A percentile compares a stretch with the other conserved stretches of the same genome.
Evolutionary conservation across 768 basidiomycete species (phyloP).

Genomic region (Russula abietina): DNA sequence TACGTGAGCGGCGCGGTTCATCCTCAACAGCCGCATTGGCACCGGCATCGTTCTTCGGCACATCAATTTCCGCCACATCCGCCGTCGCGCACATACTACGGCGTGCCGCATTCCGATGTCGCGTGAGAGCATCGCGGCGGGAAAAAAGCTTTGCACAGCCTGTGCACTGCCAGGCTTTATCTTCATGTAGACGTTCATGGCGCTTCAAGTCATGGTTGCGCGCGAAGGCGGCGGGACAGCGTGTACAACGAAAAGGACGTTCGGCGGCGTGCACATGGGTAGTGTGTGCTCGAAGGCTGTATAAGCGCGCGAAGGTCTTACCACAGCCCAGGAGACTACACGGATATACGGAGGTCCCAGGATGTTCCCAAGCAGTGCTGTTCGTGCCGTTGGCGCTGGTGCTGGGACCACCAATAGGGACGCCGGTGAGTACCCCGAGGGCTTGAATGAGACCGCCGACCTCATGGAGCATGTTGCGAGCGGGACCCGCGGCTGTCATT

Average conservation of each 20-base stretch:
- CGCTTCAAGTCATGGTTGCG: conserved; percentile 77
- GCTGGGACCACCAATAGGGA: conserved; percentile 48
- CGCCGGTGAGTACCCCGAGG: conserved; percentile 71
- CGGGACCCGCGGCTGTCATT: conserved; percentile 51
- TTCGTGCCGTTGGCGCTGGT: not conserved
- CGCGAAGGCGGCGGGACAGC: conserved; percentile 70
- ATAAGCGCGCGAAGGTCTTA: conserved; percentile 65
- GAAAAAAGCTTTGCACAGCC: conserved; percentile 74
- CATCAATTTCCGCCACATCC: conserved; percentile 50
- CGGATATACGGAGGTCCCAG: conserved; percentile 71
- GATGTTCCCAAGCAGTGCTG: conserved; percentile 30
- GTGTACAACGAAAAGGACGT: conserved; percentile 57
- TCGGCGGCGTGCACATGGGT: conserved; percentile 56
- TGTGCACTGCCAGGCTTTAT: conserved; percentile 65
- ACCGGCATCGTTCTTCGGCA: conserved; percentile 40
- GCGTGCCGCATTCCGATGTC: conserved; percentile 61
- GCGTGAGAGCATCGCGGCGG: conserved; percentile 71
- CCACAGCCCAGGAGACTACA: conserved; percentile 60
- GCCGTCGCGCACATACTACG: conserved; percentile 50
- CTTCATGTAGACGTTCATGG: conserved; percentile 66
- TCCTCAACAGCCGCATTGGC: conserved; percentile 34
- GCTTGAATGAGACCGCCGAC: conserved; percentile 78
- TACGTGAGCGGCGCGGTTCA: conserved; percentile 50
- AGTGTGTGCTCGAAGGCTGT: conserved; percentile 61
- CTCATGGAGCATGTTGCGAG: conserved; percentile 58